A percentile compares a stretch with the other conserved stretches of the same genome.
phyloP scores from a whole-genome alignment of 169 alveolate genomes.

The Plasmodium gonderi region DNA sequence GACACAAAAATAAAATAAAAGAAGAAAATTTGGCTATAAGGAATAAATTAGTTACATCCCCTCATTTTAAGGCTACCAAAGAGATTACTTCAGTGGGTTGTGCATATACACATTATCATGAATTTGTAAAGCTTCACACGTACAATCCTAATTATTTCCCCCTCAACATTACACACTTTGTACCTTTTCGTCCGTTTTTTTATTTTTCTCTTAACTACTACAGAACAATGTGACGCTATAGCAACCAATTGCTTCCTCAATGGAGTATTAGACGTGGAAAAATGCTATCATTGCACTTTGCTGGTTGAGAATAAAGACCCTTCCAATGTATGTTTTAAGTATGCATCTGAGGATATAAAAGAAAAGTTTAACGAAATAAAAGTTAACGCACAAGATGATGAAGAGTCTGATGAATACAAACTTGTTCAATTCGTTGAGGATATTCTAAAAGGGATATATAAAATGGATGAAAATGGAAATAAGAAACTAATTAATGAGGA shows the following conservation, averaged over 20 bases:
- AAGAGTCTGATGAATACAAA: neutral
- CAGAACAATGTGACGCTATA: neutral
- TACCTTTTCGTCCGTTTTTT: no score
- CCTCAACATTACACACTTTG: no score
- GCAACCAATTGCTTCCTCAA: neutral
- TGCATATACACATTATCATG: no score
- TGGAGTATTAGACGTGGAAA: slow-evolving; percentile 20
- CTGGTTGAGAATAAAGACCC: neutral
- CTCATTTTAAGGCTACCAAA: no score
- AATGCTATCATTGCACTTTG: slow-evolving; percentile 14
- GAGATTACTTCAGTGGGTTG: no score
- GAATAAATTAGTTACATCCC: no score
- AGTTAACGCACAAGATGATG: slow-evolving; percentile 13
- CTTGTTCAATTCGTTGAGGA: neutral
- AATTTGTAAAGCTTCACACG: no score
- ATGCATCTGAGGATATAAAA: neutral
- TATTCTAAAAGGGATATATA: neutral
- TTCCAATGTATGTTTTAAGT: neutral
- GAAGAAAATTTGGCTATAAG: no score
- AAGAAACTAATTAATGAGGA: neutral
- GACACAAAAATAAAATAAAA: no score
- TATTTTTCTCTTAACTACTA: no score
- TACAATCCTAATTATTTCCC: no score
- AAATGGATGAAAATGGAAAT: neutral
- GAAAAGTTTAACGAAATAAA: neutral